Conservation (phyloP, 1,284 basidiomycete species). For the Moniliella sp. region DNA sequence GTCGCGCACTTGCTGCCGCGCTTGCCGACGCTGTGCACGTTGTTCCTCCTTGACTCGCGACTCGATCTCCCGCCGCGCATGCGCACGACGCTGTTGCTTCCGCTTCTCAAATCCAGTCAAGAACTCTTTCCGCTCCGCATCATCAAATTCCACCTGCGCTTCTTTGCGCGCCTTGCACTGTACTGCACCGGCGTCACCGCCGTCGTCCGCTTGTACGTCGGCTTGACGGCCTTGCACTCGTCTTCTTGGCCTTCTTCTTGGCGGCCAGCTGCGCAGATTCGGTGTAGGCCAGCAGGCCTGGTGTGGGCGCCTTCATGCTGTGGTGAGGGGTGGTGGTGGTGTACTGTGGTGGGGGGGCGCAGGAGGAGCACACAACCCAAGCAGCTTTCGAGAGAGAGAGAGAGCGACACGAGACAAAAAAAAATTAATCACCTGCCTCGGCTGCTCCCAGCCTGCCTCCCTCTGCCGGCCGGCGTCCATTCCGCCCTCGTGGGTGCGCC, state of each 20-base stretch:
- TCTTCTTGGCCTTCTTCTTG: no score
- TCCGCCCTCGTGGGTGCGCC: no score
- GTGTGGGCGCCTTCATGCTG: no score
- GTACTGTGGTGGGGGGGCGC: not conserved
- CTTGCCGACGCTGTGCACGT: not conserved
- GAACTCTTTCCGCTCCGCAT: conserved; percentile 20
- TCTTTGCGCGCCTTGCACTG: not conserved
- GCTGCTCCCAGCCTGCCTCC: no score
- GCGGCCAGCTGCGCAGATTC: conserved; percentile 9
- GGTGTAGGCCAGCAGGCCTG: conserved; percentile 5
- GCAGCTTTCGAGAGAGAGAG: not conserved
- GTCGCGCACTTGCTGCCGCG: conserved; percentile 8
- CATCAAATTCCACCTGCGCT: conserved; percentile 19
- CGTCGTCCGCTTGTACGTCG: no score
- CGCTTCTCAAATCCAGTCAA: conserved; percentile 30
- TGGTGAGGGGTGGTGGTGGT: not conserved
- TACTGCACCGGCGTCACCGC: not conserved
- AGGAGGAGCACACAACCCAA: no score
- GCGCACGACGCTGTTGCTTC: conserved; percentile 16
- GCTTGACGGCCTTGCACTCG: no score
- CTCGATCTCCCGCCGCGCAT: conserved; percentile 7
- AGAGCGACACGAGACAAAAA: not conserved
- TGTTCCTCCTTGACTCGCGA: conserved; percentile 1
- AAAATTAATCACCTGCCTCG: no score
- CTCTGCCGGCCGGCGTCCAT: no score